These are phyloP conservation scores for Telfairia occidentalis DNA, from an alignment of 331 rosid species.

Conservation along the genomic window DNA sequence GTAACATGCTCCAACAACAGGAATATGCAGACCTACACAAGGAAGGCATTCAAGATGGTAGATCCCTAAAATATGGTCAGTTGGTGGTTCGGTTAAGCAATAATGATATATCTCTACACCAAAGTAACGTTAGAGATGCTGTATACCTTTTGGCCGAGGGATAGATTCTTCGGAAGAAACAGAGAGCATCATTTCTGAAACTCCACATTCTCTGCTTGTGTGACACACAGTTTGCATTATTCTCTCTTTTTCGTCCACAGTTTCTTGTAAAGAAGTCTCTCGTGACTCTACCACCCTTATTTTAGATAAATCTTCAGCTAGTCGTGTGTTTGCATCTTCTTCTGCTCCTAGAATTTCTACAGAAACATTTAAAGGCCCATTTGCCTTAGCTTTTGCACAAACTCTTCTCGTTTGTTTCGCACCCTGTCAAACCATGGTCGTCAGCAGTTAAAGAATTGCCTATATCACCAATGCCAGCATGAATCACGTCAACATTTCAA, in stretches of 20 bases:
- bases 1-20: slow-evolving; percentile 1
- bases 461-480: neutral
- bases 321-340: slow-evolving; percentile 42
- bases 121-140: slow-evolving; percentile 7
- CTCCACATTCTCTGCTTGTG: slow-evolving; percentile 21
- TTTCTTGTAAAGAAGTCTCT: slow-evolving; percentile 20
- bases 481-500: neutral
- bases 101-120: neutral
- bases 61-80: neutral
- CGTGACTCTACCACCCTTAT: slow-evolving; percentile 55
- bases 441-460: neutral
- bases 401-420: slow-evolving; percentile 32
- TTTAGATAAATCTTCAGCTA: slow-evolving; percentile 61
- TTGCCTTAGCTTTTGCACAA: slow-evolving; percentile 22
- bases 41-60: neutral
- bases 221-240: slow-evolving; percentile 16
- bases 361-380: slow-evolving; percentile 22
- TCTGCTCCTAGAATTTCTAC: slow-evolving; percentile 29
- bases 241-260: slow-evolving; percentile 21
- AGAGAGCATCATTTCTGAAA: slow-evolving; percentile 18
- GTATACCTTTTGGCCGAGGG: slow-evolving; percentile 42
- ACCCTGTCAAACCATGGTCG: slow-evolving; percentile 12
- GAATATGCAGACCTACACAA: neutral
- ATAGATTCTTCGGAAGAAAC: slow-evolving; percentile 20
- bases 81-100: neutral